Conservation (phyloP, 345 rosid genomes). For the Salix brachista region DNA sequence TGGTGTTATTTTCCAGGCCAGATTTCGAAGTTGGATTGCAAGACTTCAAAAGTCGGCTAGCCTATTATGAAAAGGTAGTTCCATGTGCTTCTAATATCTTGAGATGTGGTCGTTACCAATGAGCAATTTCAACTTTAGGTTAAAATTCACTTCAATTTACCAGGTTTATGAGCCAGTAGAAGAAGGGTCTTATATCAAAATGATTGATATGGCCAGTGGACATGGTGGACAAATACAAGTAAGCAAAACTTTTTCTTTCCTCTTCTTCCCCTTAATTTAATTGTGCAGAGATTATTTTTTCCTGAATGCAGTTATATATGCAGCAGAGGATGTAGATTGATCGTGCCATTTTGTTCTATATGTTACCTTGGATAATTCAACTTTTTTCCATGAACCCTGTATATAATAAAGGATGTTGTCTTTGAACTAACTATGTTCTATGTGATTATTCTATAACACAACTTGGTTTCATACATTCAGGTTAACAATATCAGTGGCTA, state of each 20-base stretch:
- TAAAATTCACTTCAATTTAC: slow-evolving; percentile 21
- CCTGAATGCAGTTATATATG: background rate
- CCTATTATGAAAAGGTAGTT: slow-evolving; percentile 77
- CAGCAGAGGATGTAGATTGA: background rate
- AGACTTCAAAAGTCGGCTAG: slow-evolving; percentile 82
- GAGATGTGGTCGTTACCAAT: slow-evolving; percentile 4
- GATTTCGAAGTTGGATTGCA: slow-evolving; percentile 86
- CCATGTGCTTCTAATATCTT: slow-evolving; percentile 19
- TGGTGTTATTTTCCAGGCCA: slow-evolving; percentile 52
- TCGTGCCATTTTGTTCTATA: background rate
- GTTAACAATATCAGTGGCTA: slow-evolving; percentile 98
- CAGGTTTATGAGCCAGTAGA: slow-evolving; percentile 98
- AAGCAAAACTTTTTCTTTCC: slow-evolving; percentile 12
- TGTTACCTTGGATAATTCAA: background rate
- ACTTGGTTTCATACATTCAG: slow-evolving; percentile 38
- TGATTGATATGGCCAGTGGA: slow-evolving; percentile 99
- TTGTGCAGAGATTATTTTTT: background rate
- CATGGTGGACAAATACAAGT: slow-evolving; percentile 97
- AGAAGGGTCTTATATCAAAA: slow-evolving; percentile 98
- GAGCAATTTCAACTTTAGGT: slow-evolving; percentile 8
- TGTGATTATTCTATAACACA: background rate
- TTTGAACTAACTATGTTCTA: background rate
- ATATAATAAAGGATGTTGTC: background rate
- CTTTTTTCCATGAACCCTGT: background rate
- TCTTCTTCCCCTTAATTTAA: background rate